Conservation (phyloP, 1,139 yeast genomes). For the Candida pseudocylindracea region DNA sequence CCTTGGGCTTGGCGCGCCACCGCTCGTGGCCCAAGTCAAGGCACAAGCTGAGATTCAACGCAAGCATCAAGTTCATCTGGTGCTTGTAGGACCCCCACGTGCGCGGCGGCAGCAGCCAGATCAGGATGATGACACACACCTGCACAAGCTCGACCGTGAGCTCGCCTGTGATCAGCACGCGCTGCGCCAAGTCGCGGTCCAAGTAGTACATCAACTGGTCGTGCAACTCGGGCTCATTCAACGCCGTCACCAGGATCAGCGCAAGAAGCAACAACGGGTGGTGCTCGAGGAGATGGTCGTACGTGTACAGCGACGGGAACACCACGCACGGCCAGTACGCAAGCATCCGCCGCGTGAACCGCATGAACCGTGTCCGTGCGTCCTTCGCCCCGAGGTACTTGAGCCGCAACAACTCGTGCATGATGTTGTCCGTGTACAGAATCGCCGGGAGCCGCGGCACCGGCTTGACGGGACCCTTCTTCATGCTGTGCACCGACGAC, state of each 20-base stretch:
- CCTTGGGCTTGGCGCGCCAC: conserved; percentile 4
- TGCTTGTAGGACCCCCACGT: conserved; percentile 27
- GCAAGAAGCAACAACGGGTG: conserved; percentile 23
- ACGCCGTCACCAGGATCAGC: conserved; percentile 23
- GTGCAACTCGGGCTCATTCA: conserved; percentile 20
- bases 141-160: conserved; percentile 18
- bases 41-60: conserved; percentile 21
- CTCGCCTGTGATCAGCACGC: conserved; percentile 19
- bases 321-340: conserved; percentile 25
- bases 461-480: too few relatives aligned
- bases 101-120: conserved; percentile 28
- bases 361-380: too few relatives aligned
- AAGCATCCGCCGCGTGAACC: conserved; percentile 8
- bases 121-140: conserved; percentile 19
- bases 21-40: conserved; percentile 19
- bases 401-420: too few relatives aligned
- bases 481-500: too few relatives aligned
- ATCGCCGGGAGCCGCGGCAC: too few relatives aligned
- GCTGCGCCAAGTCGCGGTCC: conserved; percentile 21
- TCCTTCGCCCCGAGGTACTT: too few relatives aligned
- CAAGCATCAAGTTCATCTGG: conserved; percentile 23
- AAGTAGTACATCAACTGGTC: conserved; percentile 19
- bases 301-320: conserved; percentile 13
- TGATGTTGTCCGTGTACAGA: too few relatives aligned
- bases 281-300: conserved; percentile 15